Base-by-base conservation (phyloP, 2,329 filamentous ascomycete species). In the Gnomoniopsis sp. region DNA sequence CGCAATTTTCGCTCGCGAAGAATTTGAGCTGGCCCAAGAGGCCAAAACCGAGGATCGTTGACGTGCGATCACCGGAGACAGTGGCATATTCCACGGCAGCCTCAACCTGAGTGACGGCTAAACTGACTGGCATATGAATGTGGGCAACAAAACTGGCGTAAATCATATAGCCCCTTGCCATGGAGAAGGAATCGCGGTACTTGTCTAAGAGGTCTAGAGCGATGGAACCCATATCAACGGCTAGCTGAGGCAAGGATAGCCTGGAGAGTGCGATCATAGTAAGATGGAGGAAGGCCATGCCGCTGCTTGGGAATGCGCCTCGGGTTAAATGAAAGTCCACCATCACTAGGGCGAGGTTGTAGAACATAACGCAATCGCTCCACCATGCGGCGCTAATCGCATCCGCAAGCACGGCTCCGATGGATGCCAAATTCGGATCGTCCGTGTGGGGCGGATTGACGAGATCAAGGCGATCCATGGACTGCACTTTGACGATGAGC, bases 91-190 rank as follows among this genome's bases (percentile, higher is more conserved):
- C 88, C 23, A 90, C 76, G 1, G 87, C 84, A 50, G 81, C 80
- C 64, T 90, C 87, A 30, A 90, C 78, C 58, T 86, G 80, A 2
- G 75, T 74, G 10, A 88, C 77, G 7, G 84, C 79, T 36, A 84
- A 73, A 12, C 77, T 71, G 57, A 91, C 74, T n/a, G 86, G 82
- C 53, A 81, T 78, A 61, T 88, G 81, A 10, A 91, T 75, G 65
- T 93, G 90, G 1, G 88, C 87, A 21, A 93, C 73, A 65, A 90
- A 91, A 53, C 86, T 78, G 14, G 85, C 80, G 63, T 89, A 88
- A 41, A 90, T 73, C 67, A 89, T 90, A 63, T 88, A 82, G 2
- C 87, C 88, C 6, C 88, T 79, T 17, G 88, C 88, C 64, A 88
- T 75, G 1, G 85, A 87, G 64, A 88, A 89, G 1, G 82, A 75